Conservation (phyloP, 2,329 filamentous ascomycete genomes). For the Hypomyces rosellus region DNA sequence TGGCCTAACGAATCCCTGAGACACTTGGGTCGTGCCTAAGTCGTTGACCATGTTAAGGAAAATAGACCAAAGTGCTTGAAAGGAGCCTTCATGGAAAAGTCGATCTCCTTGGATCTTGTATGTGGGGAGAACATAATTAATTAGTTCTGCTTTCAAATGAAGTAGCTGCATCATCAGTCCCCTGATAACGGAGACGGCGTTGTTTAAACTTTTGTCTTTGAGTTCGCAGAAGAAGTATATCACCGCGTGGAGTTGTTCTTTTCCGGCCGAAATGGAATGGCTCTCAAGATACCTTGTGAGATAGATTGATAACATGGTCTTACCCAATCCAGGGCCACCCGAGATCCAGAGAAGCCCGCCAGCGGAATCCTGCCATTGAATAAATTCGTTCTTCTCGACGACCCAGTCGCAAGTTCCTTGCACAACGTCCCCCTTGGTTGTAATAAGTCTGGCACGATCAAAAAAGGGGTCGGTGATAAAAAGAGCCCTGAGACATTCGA, state of each 20-base stretch:
- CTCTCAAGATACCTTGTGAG: not conserved
- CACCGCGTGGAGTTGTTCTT: not conserved
- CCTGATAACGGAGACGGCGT: too few relatives aligned
- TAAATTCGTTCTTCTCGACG: not conserved
- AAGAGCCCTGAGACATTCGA: not conserved
- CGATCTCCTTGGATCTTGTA: too few relatives aligned
- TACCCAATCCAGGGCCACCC: slow-evolving; percentile 1
- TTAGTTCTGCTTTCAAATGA: too few relatives aligned
- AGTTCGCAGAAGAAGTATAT: too few relatives aligned
- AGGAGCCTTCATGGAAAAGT: too few relatives aligned
- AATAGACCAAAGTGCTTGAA: too few relatives aligned
- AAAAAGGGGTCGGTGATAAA: slow-evolving; percentile 2
- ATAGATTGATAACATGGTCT: slow-evolving; percentile 5
- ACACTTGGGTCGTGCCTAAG: too few relatives aligned
- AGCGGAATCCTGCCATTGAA: not conserved
- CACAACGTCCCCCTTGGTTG: not conserved
- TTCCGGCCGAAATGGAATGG: not conserved
- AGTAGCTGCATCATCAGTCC: too few relatives aligned
- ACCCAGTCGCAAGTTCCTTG: slow-evolving; percentile 3
- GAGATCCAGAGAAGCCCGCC: slow-evolving; percentile 6
- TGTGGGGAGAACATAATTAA: too few relatives aligned
- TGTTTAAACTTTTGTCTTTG: too few relatives aligned
- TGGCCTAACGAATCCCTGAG: too few relatives aligned
- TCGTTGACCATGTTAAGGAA: too few relatives aligned
- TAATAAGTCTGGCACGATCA: not conserved